These are phyloP conservation scores for Suhomyces choctaworum DNA, from an alignment of 1,139 yeast genomes.

Conservation along the genomic window DNA sequence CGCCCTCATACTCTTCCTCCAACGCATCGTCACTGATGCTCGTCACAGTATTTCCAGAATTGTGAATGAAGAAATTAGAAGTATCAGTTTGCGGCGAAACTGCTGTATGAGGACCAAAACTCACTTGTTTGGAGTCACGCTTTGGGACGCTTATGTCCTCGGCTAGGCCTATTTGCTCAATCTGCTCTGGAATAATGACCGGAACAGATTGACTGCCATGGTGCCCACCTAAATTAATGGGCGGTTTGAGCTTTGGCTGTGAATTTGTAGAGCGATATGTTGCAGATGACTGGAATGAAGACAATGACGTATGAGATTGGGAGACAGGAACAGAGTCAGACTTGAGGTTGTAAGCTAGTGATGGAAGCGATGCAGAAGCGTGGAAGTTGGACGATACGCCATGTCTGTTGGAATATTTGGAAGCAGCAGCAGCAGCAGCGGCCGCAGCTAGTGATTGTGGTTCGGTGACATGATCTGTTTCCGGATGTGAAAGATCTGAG, in stretches of 20 bases:
- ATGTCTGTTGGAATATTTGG: conserved; percentile 5
- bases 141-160: conserved; percentile 2
- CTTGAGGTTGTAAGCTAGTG: conserved; percentile 8
- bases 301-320: conserved; percentile 12
- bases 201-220: conserved; percentile 1
- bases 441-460: conserved; percentile 8
- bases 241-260: conserved; percentile 11
- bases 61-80: background rate
- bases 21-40: conserved; percentile 11
- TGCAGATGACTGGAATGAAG: conserved; percentile 10
- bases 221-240: conserved; percentile 4
- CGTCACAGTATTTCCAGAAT: background rate
- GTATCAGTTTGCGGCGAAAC: background rate
- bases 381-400: conserved; percentile 4
- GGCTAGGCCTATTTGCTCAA: background rate
- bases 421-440: conserved; percentile 9
- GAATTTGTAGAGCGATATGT: conserved; percentile 5
- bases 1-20: conserved; percentile 22
- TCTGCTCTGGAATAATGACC: conserved; percentile 2
- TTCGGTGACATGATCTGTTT: background rate
- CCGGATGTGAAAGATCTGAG: conserved; percentile 11
- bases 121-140: conserved; percentile 20
- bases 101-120: conserved; percentile 10
- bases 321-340: conserved; percentile 2
- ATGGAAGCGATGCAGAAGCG: conserved; percentile 11